Conservation (phyloP, 305 asterid genomes). For the Caryopteris hybrid region DNA sequence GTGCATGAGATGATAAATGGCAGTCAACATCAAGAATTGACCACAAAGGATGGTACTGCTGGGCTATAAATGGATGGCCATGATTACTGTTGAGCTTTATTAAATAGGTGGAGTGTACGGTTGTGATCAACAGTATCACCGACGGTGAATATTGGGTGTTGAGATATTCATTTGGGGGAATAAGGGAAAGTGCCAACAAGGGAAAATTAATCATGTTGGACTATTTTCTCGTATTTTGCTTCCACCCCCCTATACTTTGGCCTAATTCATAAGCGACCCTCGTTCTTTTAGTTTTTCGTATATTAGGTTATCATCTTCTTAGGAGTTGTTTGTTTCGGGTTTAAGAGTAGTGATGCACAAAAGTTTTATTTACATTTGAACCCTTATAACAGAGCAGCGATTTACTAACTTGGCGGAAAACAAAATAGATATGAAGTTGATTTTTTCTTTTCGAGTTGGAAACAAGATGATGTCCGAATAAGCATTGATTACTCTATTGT, state of each 20-base stretch:
- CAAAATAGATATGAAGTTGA: no score
- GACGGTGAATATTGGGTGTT: background rate
- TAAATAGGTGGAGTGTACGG: background rate
- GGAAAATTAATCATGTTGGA: background rate
- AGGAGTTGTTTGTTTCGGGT: no score
- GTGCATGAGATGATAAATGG: background rate
- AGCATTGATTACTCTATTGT: no score
- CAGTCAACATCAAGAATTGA: slow-evolving; percentile 16
- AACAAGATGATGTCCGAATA: no score
- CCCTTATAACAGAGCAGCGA: no score
- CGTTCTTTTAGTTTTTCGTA: no score
- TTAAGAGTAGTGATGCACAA: no score
- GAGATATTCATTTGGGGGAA: slow-evolving; percentile 16
- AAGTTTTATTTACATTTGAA: no score
- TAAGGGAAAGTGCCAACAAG: background rate
- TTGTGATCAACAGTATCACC: slow-evolving; percentile 4
- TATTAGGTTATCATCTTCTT: no score
- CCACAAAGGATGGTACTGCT: background rate
- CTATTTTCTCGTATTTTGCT: background rate
- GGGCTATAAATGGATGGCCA: slow-evolving; percentile 8
- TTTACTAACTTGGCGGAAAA: no score
- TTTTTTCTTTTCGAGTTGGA: no score
- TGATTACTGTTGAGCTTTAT: background rate
- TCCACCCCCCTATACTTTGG: background rate
- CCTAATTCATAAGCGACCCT: no score